Percentiles rank a stretch among this genome's conserved stretches.
Evolutionary conservation across 306 rosid genomes (phyloP).

Genomic region (Gastrolobium bilobum): DNA sequence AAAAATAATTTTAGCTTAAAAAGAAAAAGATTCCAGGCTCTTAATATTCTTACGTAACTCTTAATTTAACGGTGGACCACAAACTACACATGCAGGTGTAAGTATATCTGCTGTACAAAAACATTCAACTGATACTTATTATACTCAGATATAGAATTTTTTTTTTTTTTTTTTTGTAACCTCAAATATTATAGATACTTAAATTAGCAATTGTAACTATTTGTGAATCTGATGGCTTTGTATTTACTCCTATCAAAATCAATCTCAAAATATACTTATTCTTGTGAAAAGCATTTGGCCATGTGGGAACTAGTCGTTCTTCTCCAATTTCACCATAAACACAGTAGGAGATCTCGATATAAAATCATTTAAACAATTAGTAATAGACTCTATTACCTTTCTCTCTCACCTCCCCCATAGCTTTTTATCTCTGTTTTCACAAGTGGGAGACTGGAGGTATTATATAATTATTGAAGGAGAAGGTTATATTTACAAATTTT

Average conservation of each 20-base stretch:
- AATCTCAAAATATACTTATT: background rate
- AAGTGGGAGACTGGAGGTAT: too few relatives aligned
- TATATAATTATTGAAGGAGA: too few relatives aligned
- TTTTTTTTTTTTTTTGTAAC: too few relatives aligned
- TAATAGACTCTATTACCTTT: background rate
- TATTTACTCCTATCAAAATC: conserved; percentile 5
- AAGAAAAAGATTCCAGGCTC: too few relatives aligned
- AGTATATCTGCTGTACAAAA: background rate
- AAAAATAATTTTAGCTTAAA: too few relatives aligned
- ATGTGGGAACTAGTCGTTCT: background rate
- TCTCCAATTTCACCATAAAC: background rate
- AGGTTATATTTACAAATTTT: too few relatives aligned
- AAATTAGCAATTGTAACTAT: background rate
- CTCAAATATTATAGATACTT: background rate
- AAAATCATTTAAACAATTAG: background rate
- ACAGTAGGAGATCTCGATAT: background rate
- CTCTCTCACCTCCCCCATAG: background rate
- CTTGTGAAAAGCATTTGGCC: background rate
- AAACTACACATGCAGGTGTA: background rate
- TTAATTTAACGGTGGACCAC: background rate
- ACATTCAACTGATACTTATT: background rate
- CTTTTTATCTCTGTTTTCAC: too few relatives aligned
- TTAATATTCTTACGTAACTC: background rate
- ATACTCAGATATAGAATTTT: background rate
- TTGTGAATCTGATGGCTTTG: background rate